These are phyloP conservation scores for Beauveria varroae DNA, from an alignment of 2,329 filamentous ascomycete genomes.

Conservation along the genomic window DNA sequence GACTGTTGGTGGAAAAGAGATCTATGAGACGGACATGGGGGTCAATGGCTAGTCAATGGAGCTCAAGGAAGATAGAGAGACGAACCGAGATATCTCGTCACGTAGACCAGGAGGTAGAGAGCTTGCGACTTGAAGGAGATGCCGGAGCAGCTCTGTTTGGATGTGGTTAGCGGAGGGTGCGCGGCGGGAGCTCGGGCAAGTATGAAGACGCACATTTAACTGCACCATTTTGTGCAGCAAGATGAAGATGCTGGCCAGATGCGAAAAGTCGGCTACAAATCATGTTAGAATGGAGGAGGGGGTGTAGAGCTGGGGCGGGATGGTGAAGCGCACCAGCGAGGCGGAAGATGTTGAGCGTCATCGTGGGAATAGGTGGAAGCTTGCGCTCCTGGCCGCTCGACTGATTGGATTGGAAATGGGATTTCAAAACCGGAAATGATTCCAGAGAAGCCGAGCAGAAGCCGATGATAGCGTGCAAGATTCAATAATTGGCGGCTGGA, in stretches of 20 bases:
- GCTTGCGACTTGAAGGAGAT: constrained; percentile 99
- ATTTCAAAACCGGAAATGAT: not conserved
- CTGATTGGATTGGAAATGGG: not conserved
- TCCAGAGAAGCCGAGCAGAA: not conserved
- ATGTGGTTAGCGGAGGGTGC: constrained; percentile 17
- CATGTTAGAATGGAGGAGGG: constrained; percentile 16
- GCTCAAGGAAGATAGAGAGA: not conserved
- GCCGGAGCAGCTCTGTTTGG: constrained; percentile 95
- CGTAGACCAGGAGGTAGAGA: constrained; percentile 87
- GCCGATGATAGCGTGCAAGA: not conserved
- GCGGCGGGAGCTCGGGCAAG: not conserved
- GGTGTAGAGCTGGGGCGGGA: constrained; percentile 1
- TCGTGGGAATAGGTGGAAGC: constrained; percentile 20
- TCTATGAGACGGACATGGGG: constrained; percentile 41
- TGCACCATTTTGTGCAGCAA: constrained; percentile 94
- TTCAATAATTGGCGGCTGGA: not conserved
- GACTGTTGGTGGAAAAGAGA: constrained; percentile 73
- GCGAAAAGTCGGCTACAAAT: constrained; percentile 78
- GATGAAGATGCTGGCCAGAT: constrained; percentile 89
- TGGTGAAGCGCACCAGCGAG: constrained; percentile 39
- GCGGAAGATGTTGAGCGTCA: constrained; percentile 52
- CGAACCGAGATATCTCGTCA: constrained; percentile 82
- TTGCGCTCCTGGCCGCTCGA: constrained; percentile 1
- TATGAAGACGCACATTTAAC: constrained; percentile 60
- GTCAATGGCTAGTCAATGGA: constrained; percentile 1